A percentile compares a stretch with the other conserved stretches of the same genome.
Conservation (phyloP, 345 rosid genomes). For the Capsella bursapastoris region DNA sequence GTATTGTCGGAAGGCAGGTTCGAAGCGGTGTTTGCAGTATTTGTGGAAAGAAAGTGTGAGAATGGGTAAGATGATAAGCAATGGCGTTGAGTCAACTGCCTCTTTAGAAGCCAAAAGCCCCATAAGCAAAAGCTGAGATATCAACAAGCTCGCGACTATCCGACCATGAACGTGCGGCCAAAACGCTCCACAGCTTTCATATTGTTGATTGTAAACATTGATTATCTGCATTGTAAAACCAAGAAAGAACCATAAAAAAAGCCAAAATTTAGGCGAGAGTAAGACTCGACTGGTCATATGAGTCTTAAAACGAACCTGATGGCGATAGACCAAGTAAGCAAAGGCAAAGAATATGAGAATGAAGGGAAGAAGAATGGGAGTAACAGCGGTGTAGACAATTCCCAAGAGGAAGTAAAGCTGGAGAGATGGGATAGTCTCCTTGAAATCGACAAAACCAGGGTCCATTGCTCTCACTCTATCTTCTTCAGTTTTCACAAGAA, state of each 20-base stretch:
- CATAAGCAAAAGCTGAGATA: constrained; percentile 83
- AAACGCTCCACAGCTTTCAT: constrained; percentile 96
- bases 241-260: constrained; percentile 23
- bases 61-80: constrained; percentile 75
- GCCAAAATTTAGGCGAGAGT: background rate
- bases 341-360: constrained; percentile 85
- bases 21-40: constrained; percentile 91
- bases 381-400: constrained; percentile 86
- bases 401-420: constrained; percentile 96
- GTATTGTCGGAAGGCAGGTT: constrained; percentile 87
- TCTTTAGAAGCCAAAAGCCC: constrained; percentile 88
- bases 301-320: constrained; percentile 65
- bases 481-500: constrained; percentile 86
- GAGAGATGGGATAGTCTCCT: constrained; percentile 87
- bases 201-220: constrained; percentile 88
- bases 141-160: constrained; percentile 80
- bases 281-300: background rate
- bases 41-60: constrained; percentile 84
- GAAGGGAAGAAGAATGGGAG: constrained; percentile 97
- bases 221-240: constrained; percentile 61
- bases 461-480: constrained; percentile 87
- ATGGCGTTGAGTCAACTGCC: constrained; percentile 91
- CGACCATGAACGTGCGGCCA: constrained; percentile 98
- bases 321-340: constrained; percentile 94
- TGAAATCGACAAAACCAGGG: constrained; percentile 82